phyloP scores from a whole-genome alignment of 2,329 filamentous ascomycete species.

The Penicillium vulpinum region DNA sequence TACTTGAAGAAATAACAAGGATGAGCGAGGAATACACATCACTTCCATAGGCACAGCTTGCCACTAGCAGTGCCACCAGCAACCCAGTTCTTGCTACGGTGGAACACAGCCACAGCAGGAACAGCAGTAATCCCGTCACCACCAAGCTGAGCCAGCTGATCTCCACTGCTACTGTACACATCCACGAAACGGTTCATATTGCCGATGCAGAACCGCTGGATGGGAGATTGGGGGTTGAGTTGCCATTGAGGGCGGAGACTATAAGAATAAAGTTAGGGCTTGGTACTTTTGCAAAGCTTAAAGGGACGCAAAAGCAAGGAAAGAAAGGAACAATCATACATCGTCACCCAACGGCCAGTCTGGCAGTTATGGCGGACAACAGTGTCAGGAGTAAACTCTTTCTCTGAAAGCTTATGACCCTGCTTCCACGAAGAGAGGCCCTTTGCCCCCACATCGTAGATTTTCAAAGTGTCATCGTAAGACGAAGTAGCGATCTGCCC shows the following conservation, averaged over 20 bases:
- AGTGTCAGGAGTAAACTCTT: constrained; percentile 67
- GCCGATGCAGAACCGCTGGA: constrained; percentile 86
- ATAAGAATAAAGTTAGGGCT: constrained; percentile 9
- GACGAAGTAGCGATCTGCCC: constrained; percentile 88
- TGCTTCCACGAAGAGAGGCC: constrained; percentile 60
- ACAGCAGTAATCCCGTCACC: constrained; percentile 93
- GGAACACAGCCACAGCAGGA: constrained; percentile 87
- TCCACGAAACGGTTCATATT: constrained; percentile 99
- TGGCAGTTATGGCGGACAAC: constrained; percentile 88
- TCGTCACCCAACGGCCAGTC: constrained; percentile 91
- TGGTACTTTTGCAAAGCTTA: not conserved
- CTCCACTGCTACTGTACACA: constrained; percentile 76
- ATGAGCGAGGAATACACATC: not conserved
- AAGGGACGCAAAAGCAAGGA: not conserved
- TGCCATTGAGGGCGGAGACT: constrained; percentile 88
- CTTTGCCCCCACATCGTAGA: constrained; percentile 71
- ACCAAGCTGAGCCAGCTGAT: constrained; percentile 84
- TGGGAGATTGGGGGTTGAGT: constrained; percentile 69
- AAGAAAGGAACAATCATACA: constrained; percentile 46
- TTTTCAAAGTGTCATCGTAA: constrained; percentile 93
- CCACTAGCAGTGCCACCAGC: constrained; percentile 88
- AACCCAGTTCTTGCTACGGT: constrained; percentile 86
- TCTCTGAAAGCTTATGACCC: constrained; percentile 58
- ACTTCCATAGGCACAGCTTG: constrained; percentile 91
- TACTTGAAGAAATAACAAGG: not conserved